Evolutionary conservation across 139 green algal genomes (phyloP), one percentile per base, ranked within the genome.

Genomic region (Chlorella sp.): DNA sequence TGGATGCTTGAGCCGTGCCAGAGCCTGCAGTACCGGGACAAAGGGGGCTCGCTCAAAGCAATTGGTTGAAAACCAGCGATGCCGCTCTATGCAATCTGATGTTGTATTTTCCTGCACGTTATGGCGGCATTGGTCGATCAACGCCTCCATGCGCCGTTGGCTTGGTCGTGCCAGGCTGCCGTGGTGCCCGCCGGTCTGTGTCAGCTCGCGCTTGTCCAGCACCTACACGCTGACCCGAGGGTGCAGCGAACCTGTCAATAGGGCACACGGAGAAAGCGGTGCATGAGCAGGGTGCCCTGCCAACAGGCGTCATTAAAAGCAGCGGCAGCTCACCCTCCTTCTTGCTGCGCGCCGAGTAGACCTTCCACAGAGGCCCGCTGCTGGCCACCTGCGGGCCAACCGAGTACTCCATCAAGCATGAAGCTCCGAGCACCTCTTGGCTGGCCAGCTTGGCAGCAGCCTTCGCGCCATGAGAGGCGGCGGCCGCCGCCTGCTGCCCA

Each of bases 181-280:
- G n/a, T n/a, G n/a, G n/a, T n/a, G n/a, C n/a, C n/a, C n/a, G 41
- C 56, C 78, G 3, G 63, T 67, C 12, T 95, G 91, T 20, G 79
- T 56, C 13, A 95, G 85, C 25, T 78, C 34, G 4, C 82, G 78
- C 88, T 97, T 97, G 86, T 97, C 93, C 32, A 97, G 81, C 4
- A 96, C 88, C 94, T 94, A 97, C 3, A 94, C 89, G 47, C 86
- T 90, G 5, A 95, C 94, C 36, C 90, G 79, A 3, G 82, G 83
- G 21, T 90, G 74, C 0, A 89, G 83, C 4, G 89, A 87, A 26
- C 88, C 91, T 92, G 85, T n/a, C n/a, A n/a, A n/a, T n/a, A n/a
- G n/a, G n/a, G n/a, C n/a, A n/a, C n/a, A n/a, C n/a, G n/a, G n/a
- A n/a, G n/a, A n/a, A n/a, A n/a, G n/a, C n/a, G n/a, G n/a, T n/a